Evolutionary conservation across 208 protist genomes (phyloP), one percentile per base, ranked within the genome.

Genomic region (Leishmania guyanensis): DNA sequence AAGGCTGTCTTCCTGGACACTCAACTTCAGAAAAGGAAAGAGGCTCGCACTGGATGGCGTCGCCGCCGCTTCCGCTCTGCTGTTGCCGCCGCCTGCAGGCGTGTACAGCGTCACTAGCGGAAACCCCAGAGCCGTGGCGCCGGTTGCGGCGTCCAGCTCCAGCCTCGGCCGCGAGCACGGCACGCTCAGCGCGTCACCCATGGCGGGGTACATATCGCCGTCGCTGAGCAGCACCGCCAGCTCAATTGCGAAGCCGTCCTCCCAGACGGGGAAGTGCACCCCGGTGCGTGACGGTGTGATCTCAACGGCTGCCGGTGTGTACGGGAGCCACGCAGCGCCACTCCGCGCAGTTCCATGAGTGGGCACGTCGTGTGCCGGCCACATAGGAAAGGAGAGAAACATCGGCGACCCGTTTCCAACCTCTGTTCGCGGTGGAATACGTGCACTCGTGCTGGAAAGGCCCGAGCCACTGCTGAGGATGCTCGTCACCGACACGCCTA

Each of bases 161-260:
- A 20, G 26, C 76, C 5, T 64, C 73, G 36, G 77, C 82, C 78
- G 82, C 33, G 78, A 77, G 74, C 72, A 86, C 26, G 82, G 82
- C 60, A 86, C 75, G 43, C 66, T 77, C 64, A 86, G 33, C 29
- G 74, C 53, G 48, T 86, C 82, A 17, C 82, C 82, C 48, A 86
- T 76, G 51, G 82, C 77, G 20, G 82, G 82, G 78, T 86, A 82
- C 53, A 79, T 77, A 64, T 86, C 78, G 56, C 82, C 82, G 78
- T 88, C 80, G 9, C 64, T 80, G 3, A 88, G 62, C 56, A 84
- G 50, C n/a, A 88, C 81, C 16, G 78, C 80, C 71, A 73, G 53
- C 77, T 88, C 84, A 43, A 88, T 74, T 5, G 84, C 84, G 54
- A 88, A 83, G 72, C 80, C 84, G 81, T 88, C 81, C 33, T 84